Evolutionary conservation across 1,139 yeast species (phyloP), one percentile per base, ranked within the genome.

Genomic region (Debaryomyces fabryi): DNA sequence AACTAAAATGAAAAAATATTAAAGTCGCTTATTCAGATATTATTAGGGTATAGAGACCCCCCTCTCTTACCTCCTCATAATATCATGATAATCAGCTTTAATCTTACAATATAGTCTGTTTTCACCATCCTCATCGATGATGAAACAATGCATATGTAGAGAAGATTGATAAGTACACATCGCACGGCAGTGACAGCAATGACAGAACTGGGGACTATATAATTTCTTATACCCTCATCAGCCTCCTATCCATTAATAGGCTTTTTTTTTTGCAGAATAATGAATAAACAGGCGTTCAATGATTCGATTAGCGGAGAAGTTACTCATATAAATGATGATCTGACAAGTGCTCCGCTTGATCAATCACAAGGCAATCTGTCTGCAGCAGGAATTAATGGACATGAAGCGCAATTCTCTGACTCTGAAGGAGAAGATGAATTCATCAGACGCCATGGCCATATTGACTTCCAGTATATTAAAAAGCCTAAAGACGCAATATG

Each of bases 391-490:
- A 27, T 27, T 33, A 7, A 45, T 44, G 38, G 23, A 35, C 2
- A 51, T 39, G 18, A 10, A 8, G 16, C 9, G 61, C 30, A 56
- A 27, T 45, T 67, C 10, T 64, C 69, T 18, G 75, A 69, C 48
- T 63, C 68, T 27, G 75, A 72, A 44, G 79, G 59, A 7, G 78
- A 72, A 47, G 79, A 74, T 46, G 82, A 72, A 44, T 79, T 81
- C 54, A 69, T 80, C 3, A 59, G 68, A 41, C 75, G 72, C 49
- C 81, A 77, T 56, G 86, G 86, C 3, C 81, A 73, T 21, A 71
- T 81, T 32, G 48, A 76, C 6, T 76, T 79, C 46, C 70, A 71
- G 49, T 81, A 79, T 54, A 81, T 81, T 49, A 69, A 71, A 45
- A 67, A 72, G 15, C 84, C 84, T 1, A 62, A 52, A 21, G 67